Base-by-base conservation (phyloP, 1,284 basidiomycete genomes). In the Boletellus sp. region DNA sequence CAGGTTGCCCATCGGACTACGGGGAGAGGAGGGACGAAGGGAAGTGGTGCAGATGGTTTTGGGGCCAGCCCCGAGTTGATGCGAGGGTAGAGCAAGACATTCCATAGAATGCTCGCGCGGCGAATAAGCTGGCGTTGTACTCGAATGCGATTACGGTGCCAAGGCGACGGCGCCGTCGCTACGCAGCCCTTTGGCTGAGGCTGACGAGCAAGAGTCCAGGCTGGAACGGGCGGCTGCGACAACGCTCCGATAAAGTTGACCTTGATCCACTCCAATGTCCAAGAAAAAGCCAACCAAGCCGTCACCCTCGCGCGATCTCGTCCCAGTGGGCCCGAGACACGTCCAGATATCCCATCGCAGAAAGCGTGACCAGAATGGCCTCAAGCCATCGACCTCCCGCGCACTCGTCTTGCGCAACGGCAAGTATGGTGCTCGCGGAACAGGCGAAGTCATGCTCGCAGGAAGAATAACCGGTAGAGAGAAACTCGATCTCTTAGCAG, bases 321-420 rank as follows among this genome's bases (percentile, higher is more conserved):
- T 87, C 11, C 66, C 74, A 26, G 69, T 77, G 6, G 84, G 83
- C 13, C 77, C 78, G 7, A 72, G 74, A 55, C 72, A 83, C 50
- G 70, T 86, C 21, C 72, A 78, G 56, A 63, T 66, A 18, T 68
- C 67, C 54, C 58, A 67, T 44, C 60, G 67, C 49, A 58, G 67
- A 8, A 78, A 74, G 57, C 75, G 77, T 44, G 73, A 80, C 50
- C 71, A 71, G 58, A 69, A 78, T 52, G 78, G 77, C 22, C 66
- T 77, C 54, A 80, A 77, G 56, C 84, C 83, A 0, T 80, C 82
- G 2, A 90, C 88, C 1, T 72, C 76, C 21, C 80, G 82, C 44
- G 87, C 87, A n/a, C 74, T 90, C 50, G 66, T 88, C 51, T 67
- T 90, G 52, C 78, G 88, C 52, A 86, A 89, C 62, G 85, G 85